A percentile compares a stretch with the other conserved stretches of the same genome.
These are phyloP conservation scores for Populus tremula DNA, from an alignment of 345 rosid species.

Conservation along the genomic window DNA sequence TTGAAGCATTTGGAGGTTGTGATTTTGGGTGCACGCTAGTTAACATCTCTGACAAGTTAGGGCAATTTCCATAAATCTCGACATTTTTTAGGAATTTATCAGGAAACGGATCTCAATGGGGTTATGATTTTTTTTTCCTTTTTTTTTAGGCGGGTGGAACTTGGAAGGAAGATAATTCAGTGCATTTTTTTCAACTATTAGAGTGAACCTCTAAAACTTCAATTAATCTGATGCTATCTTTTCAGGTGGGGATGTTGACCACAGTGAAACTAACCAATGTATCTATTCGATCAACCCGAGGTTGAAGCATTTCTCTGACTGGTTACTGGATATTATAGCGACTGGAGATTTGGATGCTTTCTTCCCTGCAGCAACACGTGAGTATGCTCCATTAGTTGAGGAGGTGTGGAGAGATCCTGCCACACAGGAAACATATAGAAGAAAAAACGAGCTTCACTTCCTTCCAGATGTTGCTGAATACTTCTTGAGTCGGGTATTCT, in stretches of 20 bases:
- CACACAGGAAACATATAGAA: slow-evolving; percentile 75
- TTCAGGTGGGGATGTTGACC: slow-evolving; percentile 51
- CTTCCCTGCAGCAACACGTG: slow-evolving; percentile 99
- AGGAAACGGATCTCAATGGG: neutral
- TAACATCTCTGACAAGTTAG: neutral
- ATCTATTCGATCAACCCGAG: slow-evolving; percentile 81
- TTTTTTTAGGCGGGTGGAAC: neutral
- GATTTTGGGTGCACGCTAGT: neutral
- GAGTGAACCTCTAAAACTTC: neutral
- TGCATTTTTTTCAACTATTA: neutral
- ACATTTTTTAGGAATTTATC: neutral
- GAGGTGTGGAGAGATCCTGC: slow-evolving; percentile 99
- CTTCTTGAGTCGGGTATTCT: slow-evolving; percentile 81
- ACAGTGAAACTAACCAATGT: slow-evolving; percentile 43
- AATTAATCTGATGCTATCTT: neutral
- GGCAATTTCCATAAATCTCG: neutral
- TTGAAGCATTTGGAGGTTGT: neutral
- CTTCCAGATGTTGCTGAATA: slow-evolving; percentile 94
- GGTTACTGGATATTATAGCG: slow-evolving; percentile 96
- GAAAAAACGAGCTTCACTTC: slow-evolving; percentile 93
- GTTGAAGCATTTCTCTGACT: slow-evolving; percentile 96
- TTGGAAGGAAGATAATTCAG: neutral
- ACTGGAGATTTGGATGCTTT: slow-evolving; percentile 96
- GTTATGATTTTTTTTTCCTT: neutral
- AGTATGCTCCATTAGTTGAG: slow-evolving; percentile 95